Conservation (phyloP, 2,329 filamentous ascomycete genomes). For the Colletotrichum sp. region DNA sequence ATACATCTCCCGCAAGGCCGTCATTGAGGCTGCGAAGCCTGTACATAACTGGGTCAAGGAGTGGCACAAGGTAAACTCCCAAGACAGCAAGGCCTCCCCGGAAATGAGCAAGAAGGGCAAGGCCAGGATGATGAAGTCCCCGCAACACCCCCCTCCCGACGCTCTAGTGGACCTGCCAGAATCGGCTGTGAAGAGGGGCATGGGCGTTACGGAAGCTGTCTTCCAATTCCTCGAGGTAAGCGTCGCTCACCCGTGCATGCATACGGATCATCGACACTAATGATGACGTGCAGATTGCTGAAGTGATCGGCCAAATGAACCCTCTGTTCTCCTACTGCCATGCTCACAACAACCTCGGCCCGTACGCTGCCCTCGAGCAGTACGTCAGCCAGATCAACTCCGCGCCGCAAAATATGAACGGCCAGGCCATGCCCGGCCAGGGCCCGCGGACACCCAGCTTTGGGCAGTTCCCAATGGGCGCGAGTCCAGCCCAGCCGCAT, state of each 20-base stretch:
- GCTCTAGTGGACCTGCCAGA: slow-evolving; percentile 61
- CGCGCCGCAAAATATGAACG: slow-evolving; percentile 46
- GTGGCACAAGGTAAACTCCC: slow-evolving; percentile 64
- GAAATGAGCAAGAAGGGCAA: slow-evolving; percentile 74
- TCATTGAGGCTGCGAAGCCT: slow-evolving; percentile 66
- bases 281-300: slow-evolving; percentile 55
- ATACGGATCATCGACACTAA: slow-evolving; percentile 26
- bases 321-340: slow-evolving; percentile 66
- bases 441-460: slow-evolving; percentile 61
- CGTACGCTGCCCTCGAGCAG: slow-evolving; percentile 65
- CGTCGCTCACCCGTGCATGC: neutral
- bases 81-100: slow-evolving; percentile 64
- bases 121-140: slow-evolving; percentile 62
- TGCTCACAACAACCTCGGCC: slow-evolving; percentile 56
- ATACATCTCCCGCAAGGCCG: slow-evolving; percentile 74
- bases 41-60: slow-evolving; percentile 70
- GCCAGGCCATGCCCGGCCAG: slow-evolving; percentile 48
- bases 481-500: slow-evolving; percentile 65
- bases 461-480: slow-evolving; percentile 62
- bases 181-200: slow-evolving; percentile 59
- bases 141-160: slow-evolving; percentile 63
- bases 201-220: slow-evolving; percentile 65
- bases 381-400: slow-evolving; percentile 59
- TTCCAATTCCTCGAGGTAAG: slow-evolving; percentile 69
- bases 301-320: slow-evolving; percentile 72